Percentiles rank a stretch among this genome's conserved stretches.
phyloP scores from a whole-genome alignment of 331 rosid genomes.

The Acacia concinna region DNA sequence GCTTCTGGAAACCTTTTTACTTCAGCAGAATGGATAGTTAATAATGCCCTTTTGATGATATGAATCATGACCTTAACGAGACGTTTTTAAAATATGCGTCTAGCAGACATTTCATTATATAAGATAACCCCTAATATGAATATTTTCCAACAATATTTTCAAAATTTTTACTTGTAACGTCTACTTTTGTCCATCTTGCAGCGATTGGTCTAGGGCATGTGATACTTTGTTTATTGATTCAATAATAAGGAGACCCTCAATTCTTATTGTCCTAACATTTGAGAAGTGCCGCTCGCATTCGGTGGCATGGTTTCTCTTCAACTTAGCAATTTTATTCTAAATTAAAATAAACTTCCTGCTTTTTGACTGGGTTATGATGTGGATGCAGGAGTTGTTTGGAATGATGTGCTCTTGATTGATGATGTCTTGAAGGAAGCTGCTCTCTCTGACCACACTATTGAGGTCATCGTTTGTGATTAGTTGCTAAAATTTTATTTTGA shows the following conservation, averaged over 20 bases:
- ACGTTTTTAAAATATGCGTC: background rate
- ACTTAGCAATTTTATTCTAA: background rate
- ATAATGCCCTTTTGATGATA: background rate
- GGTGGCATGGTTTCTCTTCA: background rate
- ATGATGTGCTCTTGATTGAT: constrained; percentile 63
- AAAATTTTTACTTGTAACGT: background rate
- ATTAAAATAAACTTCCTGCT: background rate
- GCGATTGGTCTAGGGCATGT: background rate
- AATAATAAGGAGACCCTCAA: background rate
- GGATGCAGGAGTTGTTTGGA: constrained; percentile 65
- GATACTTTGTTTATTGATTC: background rate
- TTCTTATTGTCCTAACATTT: background rate
- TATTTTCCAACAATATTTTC: constrained; percentile 10
- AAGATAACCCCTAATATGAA: background rate
- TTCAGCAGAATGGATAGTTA: background rate
- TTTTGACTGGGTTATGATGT: constrained; percentile 28
- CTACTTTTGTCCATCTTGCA: background rate
- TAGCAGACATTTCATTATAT: background rate
- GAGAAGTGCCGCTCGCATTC: background rate
- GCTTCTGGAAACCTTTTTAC: background rate
- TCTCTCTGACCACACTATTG: constrained; percentile 51
- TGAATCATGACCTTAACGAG: background rate
- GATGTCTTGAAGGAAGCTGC: constrained; percentile 56
- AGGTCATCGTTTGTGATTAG: constrained; percentile 47
- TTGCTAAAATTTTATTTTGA: constrained; percentile 20